Evolutionary conservation across 2,329 filamentous ascomycete species (phyloP), one percentile per base, ranked within the genome.

Genomic region (Drechslerella stenobrocha): DNA sequence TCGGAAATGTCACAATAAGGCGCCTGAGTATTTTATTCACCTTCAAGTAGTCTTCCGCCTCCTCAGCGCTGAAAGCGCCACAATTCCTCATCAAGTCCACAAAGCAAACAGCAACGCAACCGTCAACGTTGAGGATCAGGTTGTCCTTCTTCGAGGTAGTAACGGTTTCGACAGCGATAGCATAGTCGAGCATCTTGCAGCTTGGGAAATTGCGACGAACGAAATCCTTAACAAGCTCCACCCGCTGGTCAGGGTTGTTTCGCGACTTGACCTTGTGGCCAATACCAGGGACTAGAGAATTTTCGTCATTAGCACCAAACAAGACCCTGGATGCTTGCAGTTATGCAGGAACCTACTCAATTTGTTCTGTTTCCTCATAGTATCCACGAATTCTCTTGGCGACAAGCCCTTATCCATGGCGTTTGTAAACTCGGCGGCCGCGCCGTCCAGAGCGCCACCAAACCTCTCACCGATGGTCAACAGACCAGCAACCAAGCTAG

Each of bases 131-230:
- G 76, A 98, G 87, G 75, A 98, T 98, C 74, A 98, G 85, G 84
- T 97, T 98, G 82, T 98, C 93, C 85, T 98, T 98, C 89, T 98
- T 98, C 72, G 90, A 96, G 51, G 93, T 98, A 58, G 93, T 98
- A 72, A 98, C 93, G 8, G 88, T 89, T 85, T 98, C 93, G 73
- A 98, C 93, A 46, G 93, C 93, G 76, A 98, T 85, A 73, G 93
- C 93, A 79, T 96, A 98, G 82, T 98, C 93, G 77, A 98, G 90
- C 77, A 97, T 86, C 85, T 97, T 97, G 84, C 89, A 90, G 81
- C 81, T 91, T 74, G 93, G 90, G 87, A 98, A 98, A 82, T 93
- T 90, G 83, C 91, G 89, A 80, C 91, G 84, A 77, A 95, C 93
- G 79, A 93, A 98, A 81, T 98, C 92, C 84, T 97, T 98, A 77